These are phyloP conservation scores for Porcisia hertigi DNA, from an alignment of 208 protist genomes.

Conservation along the genomic window DNA sequence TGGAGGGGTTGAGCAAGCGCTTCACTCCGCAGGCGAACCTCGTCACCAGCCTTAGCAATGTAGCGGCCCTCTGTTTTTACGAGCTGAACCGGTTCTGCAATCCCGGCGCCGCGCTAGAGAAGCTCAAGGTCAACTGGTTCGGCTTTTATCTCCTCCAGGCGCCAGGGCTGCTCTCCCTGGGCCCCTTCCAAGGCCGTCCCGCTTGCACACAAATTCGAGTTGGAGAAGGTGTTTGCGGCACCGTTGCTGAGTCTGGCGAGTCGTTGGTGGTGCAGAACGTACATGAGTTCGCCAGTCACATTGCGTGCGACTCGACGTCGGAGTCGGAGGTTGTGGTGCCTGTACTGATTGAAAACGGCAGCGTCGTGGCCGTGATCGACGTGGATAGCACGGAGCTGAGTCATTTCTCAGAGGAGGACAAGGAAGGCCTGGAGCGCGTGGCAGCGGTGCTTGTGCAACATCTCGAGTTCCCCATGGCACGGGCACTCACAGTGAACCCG, in stretches of 20 bases:
- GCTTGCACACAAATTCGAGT: constrained; percentile 89
- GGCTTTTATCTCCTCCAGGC: constrained; percentile 92
- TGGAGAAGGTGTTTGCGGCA: constrained; percentile 91
- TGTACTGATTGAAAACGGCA: constrained; percentile 55
- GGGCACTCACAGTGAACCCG: constrained; percentile 52
- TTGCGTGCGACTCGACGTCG: constrained; percentile 91
- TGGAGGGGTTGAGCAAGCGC: constrained; percentile 43
- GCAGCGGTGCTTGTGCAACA: constrained; percentile 55
- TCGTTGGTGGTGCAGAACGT: constrained; percentile 83
- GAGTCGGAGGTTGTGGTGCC: constrained; percentile 93
- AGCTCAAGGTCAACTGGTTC: constrained; percentile 86
- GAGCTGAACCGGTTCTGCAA: constrained; percentile 64
- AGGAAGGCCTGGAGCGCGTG: constrained; percentile 52
- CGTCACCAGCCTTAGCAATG: constrained; percentile 75
- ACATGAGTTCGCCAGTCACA: constrained; percentile 93
- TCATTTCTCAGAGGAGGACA: constrained; percentile 78
- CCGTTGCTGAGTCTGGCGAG: constrained; percentile 47
- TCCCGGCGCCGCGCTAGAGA: constrained; percentile 49
- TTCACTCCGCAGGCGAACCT: constrained; percentile 66
- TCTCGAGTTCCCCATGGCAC: constrained; percentile 68
- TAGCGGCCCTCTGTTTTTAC: constrained; percentile 83
- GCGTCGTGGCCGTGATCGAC: constrained; percentile 82
- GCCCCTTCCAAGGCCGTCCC: constrained; percentile 93
- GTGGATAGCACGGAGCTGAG: constrained; percentile 66
- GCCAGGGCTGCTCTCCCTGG: constrained; percentile 78